Evolutionary conservation across 2,329 filamentous ascomycete species (phyloP), one percentile per base, ranked within the genome.

Genomic region (Didymellaceae sp.): DNA sequence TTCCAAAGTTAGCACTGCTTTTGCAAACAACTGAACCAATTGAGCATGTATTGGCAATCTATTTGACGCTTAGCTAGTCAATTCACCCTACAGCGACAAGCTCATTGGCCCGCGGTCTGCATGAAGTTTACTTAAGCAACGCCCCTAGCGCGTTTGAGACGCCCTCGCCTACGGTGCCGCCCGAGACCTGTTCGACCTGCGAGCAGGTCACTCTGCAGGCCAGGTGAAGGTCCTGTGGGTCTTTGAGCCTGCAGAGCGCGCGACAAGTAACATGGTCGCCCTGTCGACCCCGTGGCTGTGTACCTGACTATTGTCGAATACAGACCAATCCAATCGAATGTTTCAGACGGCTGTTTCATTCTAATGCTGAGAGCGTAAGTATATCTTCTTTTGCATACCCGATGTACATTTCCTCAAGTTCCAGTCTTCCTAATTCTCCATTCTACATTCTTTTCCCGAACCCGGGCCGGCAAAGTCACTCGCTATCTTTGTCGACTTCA

Each of bases 401-500:
- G 48, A 52, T 52, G 48, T 46, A 46, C 48, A 52, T 37, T 22
- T 38, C 48, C 48, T 28, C 32, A 52, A 46, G 48, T 52, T 52
- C 48, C 32, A 54, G 41, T 31, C 37, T 47, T 47, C 26, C 49
- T 47, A 52, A 47, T 33, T 44, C 28, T 21, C n/a, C 32, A 16
- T 26, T 50, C 43, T 52, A 17, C 35, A 40, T 34, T 47, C 45
- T 41, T 43, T 49, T 41, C 45, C 49, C 54, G 49, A 42, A 52
- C 52, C 45, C 40, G 57, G 54, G 58, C 46, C 58, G 58, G 65
- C 67, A 68, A 65, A 68, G 68, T 72, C 70, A 69, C 59, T 73
- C 70, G 67, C 68, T 75, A 57, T 63, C 68, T 70, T 68, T 72
- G 61, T 52, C 61, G 57, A 61, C 60, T 65, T 68, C 7, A 7